A percentile compares a stretch with the other conserved stretches of the same genome.
Conservation (phyloP, 2,329 filamentous ascomycete species). For the Ceratocystis alfenasii region DNA sequence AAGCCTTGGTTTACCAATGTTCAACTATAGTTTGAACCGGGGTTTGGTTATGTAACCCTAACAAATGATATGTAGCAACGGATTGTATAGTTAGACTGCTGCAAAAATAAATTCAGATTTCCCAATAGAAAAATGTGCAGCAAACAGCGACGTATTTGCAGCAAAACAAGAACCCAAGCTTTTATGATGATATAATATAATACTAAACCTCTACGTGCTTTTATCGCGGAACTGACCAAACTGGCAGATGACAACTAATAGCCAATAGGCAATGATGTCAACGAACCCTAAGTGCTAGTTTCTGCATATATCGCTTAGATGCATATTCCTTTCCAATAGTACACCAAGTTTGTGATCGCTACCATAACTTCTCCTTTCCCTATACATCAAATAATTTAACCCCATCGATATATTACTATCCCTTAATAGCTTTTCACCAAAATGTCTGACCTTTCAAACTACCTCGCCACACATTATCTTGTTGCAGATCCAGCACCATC, state of each 20-base stretch:
- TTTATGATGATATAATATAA: too few species aligned
- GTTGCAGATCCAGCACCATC: conserved; percentile 43
- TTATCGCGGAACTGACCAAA: too few species aligned
- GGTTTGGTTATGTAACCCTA: neutral
- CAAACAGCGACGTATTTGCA: too few species aligned
- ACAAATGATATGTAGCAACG: too few species aligned
- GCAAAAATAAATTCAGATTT: too few species aligned
- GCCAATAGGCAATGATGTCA: neutral
- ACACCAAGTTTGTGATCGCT: neutral
- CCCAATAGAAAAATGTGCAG: too few species aligned
- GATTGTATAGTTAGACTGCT: too few species aligned
- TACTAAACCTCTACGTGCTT: too few species aligned
- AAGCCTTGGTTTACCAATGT: neutral
- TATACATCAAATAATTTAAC: neutral
- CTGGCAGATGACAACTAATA: too few species aligned
- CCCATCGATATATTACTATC: neutral
- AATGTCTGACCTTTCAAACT: conserved; percentile 55
- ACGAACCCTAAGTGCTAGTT: neutral
- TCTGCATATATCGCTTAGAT: neutral
- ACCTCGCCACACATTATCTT: conserved; percentile 86
- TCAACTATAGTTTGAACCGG: neutral
- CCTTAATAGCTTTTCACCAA: neutral
- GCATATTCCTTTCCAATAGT: neutral
- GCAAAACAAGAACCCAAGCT: too few species aligned
- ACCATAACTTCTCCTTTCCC: neutral